Conservation (phyloP, 139 green algal species). For the Tetradesmus obliquus region DNA sequence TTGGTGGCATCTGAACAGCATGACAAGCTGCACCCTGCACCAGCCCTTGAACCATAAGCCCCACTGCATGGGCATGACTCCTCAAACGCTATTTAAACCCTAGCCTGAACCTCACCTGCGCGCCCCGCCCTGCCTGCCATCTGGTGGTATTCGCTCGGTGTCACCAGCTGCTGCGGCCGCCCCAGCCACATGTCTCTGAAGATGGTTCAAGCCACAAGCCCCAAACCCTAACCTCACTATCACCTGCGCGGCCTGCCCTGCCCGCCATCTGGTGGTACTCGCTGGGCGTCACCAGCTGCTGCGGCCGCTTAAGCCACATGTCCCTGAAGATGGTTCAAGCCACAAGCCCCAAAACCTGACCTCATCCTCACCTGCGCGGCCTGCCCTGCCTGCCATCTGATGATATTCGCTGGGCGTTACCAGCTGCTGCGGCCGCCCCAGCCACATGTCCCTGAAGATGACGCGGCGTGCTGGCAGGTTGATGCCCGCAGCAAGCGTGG, state of each 20-base stretch:
- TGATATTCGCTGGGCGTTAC: background rate
- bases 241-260: background rate
- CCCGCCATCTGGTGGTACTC: background rate
- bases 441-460: slow-evolving; percentile 74
- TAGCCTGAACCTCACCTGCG: background rate
- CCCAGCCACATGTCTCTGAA: background rate
- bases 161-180: too few species aligned
- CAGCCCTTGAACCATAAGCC: too few species aligned
- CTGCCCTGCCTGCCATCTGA: background rate
- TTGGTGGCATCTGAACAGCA: background rate
- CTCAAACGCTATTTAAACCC: too few species aligned
- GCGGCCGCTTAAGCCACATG: background rate
- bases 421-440: background rate
- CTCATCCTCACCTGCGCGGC: background rate
- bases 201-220: too few species aligned
- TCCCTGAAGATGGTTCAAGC: too few species aligned
- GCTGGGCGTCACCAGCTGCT: background rate
- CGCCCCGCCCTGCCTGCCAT: background rate
- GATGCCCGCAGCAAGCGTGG: slow-evolving; percentile 91
- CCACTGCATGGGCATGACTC: too few species aligned
- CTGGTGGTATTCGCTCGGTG: background rate
- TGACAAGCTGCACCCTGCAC: too few species aligned
- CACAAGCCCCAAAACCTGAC: too few species aligned
- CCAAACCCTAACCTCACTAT: too few species aligned
- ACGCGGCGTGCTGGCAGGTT: slow-evolving; percentile 90